Base-by-base conservation (phyloP, 495 filamentous ascomycete genomes). In the Schizothecium vesticola region DNA sequence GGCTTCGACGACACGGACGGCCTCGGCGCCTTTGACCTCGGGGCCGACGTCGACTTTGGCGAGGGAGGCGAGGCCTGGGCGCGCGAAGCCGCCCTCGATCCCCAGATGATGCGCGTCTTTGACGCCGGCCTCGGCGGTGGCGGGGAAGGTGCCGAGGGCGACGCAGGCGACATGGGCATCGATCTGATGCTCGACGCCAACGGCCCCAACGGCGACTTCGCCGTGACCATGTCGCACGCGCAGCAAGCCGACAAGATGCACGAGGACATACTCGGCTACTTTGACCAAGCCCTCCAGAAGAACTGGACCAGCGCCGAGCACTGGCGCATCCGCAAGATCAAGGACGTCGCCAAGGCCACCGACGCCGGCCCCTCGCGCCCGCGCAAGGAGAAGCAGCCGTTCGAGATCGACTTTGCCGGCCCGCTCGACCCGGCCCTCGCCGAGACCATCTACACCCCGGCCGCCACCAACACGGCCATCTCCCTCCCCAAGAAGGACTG, bases 261-360 rank as follows among this genome's bases (percentile, higher is more conserved):
- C 72, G 92, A 97, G 69, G 93, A 97, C 73, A 97, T 99, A 64
- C 86, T 99, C 21, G 90, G 90, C 72, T 99, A 97, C 80, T 99
- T 99, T 75, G 95, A 99, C 78, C 90, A 97, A 73, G 93, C 94
- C 10, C 81, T 97, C 26, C 88, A 91, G 72, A 96, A 96, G 84
- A 98, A 97, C 77, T 99, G 95, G 95, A 92, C 92, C n/a, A 96
- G 93, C 60, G 95, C 95, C 51, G 96, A 99, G 76, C 96, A 99
- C 79, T 99, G 95, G 95, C 88, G 94, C 71, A 98, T 99, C 73
- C 85, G 92, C 56, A 91, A 90, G 75, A 94, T 99, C 77, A 97
- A 97, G 78, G 91, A 95, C 66, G 84, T 86, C 68, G 87, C 85
- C 66, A 92, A 91, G 72, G 76, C 83, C 19, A 57, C 63, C n/a